phyloP scores from a whole-genome alignment of 257 asterid species.

The Cordia subcordata region DNA sequence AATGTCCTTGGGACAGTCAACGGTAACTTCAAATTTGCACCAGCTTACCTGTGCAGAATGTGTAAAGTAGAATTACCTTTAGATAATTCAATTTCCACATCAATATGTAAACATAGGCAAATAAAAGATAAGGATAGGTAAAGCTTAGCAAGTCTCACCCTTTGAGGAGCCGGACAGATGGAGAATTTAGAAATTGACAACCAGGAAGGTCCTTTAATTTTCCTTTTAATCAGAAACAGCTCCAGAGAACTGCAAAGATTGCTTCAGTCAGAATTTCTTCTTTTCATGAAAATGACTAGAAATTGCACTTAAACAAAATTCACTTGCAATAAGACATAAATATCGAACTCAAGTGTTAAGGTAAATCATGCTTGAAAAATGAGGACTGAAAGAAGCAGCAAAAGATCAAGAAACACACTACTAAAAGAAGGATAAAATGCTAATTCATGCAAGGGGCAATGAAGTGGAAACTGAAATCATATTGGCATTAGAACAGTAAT shows the following conservation, averaged over 20 bases:
- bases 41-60: slow-evolving; percentile 81
- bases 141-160: slow-evolving; percentile 42
- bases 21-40: slow-evolving; percentile 88
- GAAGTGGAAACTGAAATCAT: background rate
- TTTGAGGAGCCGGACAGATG: slow-evolving; percentile 56
- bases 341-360: background rate
- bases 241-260: slow-evolving; percentile 72
- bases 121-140: slow-evolving; percentile 7
- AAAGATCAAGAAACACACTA: too few species aligned
- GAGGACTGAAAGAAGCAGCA: too few species aligned
- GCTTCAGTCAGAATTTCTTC: slow-evolving; percentile 11
- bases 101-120: background rate
- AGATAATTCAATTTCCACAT: background rate
- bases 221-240: slow-evolving; percentile 77
- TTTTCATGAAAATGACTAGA: background rate
- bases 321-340: background rate
- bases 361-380: background rate
- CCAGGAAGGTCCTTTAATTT: slow-evolving; percentile 95
- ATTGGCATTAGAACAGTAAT: background rate
- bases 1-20: slow-evolving; percentile 70
- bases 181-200: slow-evolving; percentile 72
- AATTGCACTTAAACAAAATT: background rate
- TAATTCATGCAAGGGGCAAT: too few species aligned
- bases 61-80: slow-evolving; percentile 5
- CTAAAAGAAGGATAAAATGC: too few species aligned